Evolutionary conservation across 1,284 basidiomycete species (phyloP).

Genomic region (Hymenochaete sp.): DNA sequence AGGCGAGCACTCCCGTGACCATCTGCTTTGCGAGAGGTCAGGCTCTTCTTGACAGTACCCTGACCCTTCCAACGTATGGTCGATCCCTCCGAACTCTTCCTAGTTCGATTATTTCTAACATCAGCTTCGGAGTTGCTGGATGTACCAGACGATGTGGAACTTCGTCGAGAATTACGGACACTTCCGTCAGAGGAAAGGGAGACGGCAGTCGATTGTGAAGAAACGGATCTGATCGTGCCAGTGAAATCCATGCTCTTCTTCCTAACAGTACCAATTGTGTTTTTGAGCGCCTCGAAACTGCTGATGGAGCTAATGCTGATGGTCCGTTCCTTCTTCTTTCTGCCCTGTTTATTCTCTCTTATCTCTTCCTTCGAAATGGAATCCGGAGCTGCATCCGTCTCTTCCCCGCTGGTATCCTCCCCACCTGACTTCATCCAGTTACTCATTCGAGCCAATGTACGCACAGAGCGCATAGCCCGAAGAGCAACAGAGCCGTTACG

Average conservation of each 20-base stretch:
- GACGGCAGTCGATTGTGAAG: constrained; percentile 10
- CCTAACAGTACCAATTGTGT: constrained; percentile 16
- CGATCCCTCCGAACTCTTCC: constrained; percentile 24
- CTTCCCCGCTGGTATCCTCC: constrained; percentile 28
- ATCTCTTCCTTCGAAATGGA: constrained; percentile 17
- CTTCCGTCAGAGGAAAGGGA: constrained; percentile 5
- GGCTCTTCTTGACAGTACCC: constrained; percentile 21
- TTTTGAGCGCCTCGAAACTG: constrained; percentile 46
- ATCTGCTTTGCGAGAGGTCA: constrained; percentile 18
- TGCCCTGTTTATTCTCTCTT: constrained; percentile 25
- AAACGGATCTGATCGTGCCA: constrained; percentile 34
- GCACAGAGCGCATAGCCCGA: constrained; percentile 66
- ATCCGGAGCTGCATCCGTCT: constrained; percentile 21
- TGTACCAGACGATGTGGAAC: constrained; percentile 34
- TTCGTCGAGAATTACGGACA: constrained; percentile 18
- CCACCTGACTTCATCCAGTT: constrained; percentile 54
- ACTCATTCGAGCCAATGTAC: constrained; percentile 59
- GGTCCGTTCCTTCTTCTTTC: constrained; percentile 30
- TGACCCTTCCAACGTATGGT: constrained; percentile 49
- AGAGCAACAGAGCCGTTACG: constrained; percentile 55
- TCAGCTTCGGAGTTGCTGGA: constrained; percentile 35
- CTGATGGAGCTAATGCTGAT: constrained; percentile 39
- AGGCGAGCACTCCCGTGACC: constrained; percentile 20
- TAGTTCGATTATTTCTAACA: constrained; percentile 11
- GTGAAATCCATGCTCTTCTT: constrained; percentile 21